Evolutionary conservation across 176 grass and related monocot genomes (phyloP), one percentile per base, ranked within the genome.

Genomic region (Aegilops tauschii): DNA sequence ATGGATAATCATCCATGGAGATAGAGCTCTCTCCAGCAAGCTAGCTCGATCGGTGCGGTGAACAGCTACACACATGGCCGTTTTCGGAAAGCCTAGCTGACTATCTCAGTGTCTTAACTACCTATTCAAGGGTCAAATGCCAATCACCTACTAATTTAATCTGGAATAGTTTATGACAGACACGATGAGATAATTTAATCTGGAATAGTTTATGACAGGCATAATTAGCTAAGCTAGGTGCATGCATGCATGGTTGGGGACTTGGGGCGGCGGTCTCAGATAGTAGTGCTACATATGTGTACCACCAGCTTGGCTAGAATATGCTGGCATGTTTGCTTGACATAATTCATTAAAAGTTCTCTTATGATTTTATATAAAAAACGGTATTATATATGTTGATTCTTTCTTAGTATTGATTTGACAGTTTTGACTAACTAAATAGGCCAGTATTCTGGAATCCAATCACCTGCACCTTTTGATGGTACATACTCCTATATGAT

Each of bases 41-140:
- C 23, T 40, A 77, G 62, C 29, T 81, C 13, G 50, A 14, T 52
- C 29, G 18, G 65, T 7, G 52, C 56, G 82, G 12, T 12, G 36
- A 39, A 82, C 72, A 64, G 88, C 65, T 90, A 82, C 69, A 39
- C 27, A 62, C 49, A 77, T 61, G 64, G 14, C 84, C 84, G 40
- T 87, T 88, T 90, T 14, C n/a, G 40, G 79, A 86, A 86, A 79
- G 65, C 79, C 79, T 90, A 65, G 54, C 65, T 73, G 84, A 65
- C 81, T 72, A 39, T 37, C 18, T 28, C 12, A 35, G 25, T 67
- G 64, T 31, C 10, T n/a, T 23, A 56, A 25, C 32, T 61, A 58
- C 17, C 9, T 74, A 16, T 30, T 52, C 14, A 30, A 3, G 17
- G 18, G 73, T 86, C 73, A 66, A 63, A 90, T 9, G 52, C 52